phyloP scores from a whole-genome alignment of 257 asterid species.

The Coffea canephora region DNA sequence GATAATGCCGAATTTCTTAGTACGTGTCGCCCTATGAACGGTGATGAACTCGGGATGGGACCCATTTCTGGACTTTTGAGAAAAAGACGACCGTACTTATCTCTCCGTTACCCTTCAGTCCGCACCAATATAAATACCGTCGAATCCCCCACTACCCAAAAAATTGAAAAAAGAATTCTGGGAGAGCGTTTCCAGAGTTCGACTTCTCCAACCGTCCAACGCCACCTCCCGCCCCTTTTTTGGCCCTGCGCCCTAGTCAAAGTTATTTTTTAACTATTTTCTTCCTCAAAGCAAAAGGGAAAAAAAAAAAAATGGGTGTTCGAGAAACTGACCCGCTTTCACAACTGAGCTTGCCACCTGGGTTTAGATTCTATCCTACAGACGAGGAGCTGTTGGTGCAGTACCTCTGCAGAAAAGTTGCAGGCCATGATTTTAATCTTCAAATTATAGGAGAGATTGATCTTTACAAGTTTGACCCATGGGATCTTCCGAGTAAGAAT shows the following conservation, averaged over 20 bases:
- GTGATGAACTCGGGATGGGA: conserved; percentile 26
- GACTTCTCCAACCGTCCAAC: not conserved
- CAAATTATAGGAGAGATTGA: conserved; percentile 70
- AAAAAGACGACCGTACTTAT: conserved; percentile 56
- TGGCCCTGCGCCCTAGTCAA: not conserved
- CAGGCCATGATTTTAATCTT: conserved; percentile 60
- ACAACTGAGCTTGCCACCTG: conserved; percentile 80
- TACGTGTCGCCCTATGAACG: conserved; percentile 54
- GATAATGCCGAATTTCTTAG: conserved; percentile 29
- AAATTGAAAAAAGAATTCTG: conserved; percentile 14
- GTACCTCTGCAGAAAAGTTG: conserved; percentile 64
- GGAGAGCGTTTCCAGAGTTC: not conserved
- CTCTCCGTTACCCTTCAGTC: conserved; percentile 15
- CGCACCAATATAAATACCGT: conserved; percentile 40
- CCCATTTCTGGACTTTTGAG: conserved; percentile 28
- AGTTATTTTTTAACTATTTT: not conserved
- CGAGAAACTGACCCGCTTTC: conserved; percentile 67
- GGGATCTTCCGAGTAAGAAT: conserved; percentile 76
- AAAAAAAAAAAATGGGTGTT: conserved; percentile 46
- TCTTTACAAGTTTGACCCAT: conserved; percentile 75
- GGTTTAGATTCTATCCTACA: conserved; percentile 86
- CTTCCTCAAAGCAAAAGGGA: not conserved
- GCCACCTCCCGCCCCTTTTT: not conserved
- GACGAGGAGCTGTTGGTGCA: conserved; percentile 89
- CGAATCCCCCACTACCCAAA: conserved; percentile 17